Base-by-base conservation (phyloP, 2,329 filamentous ascomycete genomes). In the Sarocladiaceae sp. region DNA sequence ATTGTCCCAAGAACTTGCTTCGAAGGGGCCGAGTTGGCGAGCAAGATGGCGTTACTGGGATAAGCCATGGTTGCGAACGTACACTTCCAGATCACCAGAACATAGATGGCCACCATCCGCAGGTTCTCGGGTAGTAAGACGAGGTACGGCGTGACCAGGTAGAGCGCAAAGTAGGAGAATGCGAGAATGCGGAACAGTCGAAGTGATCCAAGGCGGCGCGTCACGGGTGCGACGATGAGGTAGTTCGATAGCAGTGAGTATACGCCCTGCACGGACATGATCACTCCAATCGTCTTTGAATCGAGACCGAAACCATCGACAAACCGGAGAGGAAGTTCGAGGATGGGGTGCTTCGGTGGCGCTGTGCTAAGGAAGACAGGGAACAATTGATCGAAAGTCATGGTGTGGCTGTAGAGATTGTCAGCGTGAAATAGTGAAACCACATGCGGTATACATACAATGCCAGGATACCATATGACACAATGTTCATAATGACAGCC, bases 311-410 rank as follows among this genome's bases (percentile, higher is more conserved):
- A 91, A 15, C 93, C 91, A 47, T 88, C 88, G 3, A 81, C 81
- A 54, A 98, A 97, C 55, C 85, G 84, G 71, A 98, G 93, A 0
- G 91, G 91, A 2, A 95, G 74, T 11, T 66, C 74, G 50, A 55
- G 70, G 50, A 58, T 77, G 64, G 57, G 74, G 59, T 56, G 74
- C 60, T 68, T 54, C 1, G 72, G 73, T 9, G 68, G 61, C 13
- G 66, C 65, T 34, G 87, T 87, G 62, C 86, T 91, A 58, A 98
- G 79, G 54, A 98, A 88, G 2, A 96, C 86, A 0, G 93, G 91
- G 54, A 97, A 82, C 40, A 97, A 76, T 58, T 95, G 87, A 64
- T 98, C 93, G 55, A 95, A 93, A 0, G 90, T 94, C 66, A 98
- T 96, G 11, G 91, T 96, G 67, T 97, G 91, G 68, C 90, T 95